phyloP scores from a whole-genome alignment of 805 yeast genomes.

The Ogataea neopini region DNA sequence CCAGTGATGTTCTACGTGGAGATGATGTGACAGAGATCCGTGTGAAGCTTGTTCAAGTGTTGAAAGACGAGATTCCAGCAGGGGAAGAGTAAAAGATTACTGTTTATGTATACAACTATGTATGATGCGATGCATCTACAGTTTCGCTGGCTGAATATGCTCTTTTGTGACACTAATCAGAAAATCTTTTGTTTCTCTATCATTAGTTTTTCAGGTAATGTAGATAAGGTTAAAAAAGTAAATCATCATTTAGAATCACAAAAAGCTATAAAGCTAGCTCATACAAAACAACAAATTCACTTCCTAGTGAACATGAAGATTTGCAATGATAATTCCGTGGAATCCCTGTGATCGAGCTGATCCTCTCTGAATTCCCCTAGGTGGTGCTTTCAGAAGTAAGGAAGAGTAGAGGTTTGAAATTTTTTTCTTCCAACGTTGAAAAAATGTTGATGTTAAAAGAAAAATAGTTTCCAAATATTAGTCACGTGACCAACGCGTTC shows the following conservation, averaged over 20 bases:
- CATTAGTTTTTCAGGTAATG: constrained; percentile 37
- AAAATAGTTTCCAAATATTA: not conserved
- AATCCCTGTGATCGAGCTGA: too few relatives aligned
- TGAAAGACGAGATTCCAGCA: constrained; percentile 95
- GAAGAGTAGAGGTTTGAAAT: not conserved
- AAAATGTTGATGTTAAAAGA: not conserved
- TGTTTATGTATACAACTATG: not conserved
- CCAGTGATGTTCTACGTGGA: constrained; percentile 80
- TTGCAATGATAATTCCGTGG: not conserved
- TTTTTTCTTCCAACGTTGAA: not conserved
- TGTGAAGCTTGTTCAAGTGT: constrained; percentile 64
- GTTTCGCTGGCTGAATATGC: not conserved
- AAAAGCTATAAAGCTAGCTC: not conserved
- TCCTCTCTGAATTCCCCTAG: too few relatives aligned
- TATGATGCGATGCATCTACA: not conserved
- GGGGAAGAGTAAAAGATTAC: constrained; percentile 68
- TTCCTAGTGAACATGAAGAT: not conserved
- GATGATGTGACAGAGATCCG: constrained; percentile 79
- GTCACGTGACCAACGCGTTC: not conserved
- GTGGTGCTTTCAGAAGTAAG: not conserved
- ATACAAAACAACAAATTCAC: not conserved
- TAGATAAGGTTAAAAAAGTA: constrained; percentile 35
- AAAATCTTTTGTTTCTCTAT: constrained; percentile 17
- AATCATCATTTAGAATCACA: constrained; percentile 30
- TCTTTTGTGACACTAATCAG: constrained; percentile 7